Evolutionary conservation across 192 early-diverging fungal genomes (phyloP), one percentile per base, ranked within the genome.

Genomic region (Gigaspora rosea): DNA sequence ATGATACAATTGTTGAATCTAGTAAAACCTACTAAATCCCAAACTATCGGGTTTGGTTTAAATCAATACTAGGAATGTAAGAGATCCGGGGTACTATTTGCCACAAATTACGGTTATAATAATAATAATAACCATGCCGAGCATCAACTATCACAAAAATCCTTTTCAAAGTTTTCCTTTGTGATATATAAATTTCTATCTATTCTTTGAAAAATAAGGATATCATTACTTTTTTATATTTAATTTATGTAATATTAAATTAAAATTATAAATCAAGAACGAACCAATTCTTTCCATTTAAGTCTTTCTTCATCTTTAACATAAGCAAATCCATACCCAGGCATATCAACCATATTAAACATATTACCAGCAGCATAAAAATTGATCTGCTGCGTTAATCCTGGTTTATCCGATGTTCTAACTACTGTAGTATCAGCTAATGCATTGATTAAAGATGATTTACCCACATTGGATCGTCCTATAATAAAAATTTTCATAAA

Each of bases 321-420:
- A 82, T 86, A 91, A 4, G 93, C 93, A 82, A 94, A 94, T 41
- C 93, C 93, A 79, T 93, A 93, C 59, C 93, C 93, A 8, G 93
- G 93, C 93, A 94, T 93, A 77, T 94, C 93, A 4, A 93, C 86
- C 64, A 94, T 82, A 61, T 86, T 83, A 69, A 93, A 89, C 65
- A 88, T 85, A 12, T 81, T 81, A 16, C 84, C 86, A 16, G 86
- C 90, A 15, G 86, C 84, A 79, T 90, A 94, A 83, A 93, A 94
- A 83, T 94, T 94, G 72, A 94, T 78, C 84, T 92, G 91, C 75
- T 89, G 91, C n/a, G 93, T 94, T 22, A 93, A 75, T 33, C 93
- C 93, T 8, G 93, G 93, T 74, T 89, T 90, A 75, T 89, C 87
- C 5, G 91, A 92, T 9, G 88, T 87, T 20, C 92, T 88, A 2